These are phyloP conservation scores for Chlamydomonas sp. DNA, from an alignment of 139 green algal species.

Conservation along the genomic window DNA sequence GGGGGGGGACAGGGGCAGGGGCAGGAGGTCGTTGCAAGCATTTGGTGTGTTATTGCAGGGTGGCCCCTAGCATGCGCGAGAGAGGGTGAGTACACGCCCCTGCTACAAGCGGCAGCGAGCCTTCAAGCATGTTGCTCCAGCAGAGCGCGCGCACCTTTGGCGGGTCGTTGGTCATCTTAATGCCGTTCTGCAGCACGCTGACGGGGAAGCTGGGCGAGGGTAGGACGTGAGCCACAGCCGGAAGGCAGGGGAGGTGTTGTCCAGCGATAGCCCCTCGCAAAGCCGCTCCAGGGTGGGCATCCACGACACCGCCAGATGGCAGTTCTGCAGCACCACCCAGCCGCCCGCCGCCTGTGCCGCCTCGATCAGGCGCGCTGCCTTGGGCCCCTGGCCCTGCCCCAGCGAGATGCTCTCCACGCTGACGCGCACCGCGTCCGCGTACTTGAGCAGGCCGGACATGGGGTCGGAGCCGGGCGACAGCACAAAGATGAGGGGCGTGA, in stretches of 20 bases:
- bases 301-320: conserved; percentile 73
- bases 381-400: conserved; percentile 86
- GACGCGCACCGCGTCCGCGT: conserved; percentile 59
- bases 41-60: neutral
- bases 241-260: conserved; percentile 60
- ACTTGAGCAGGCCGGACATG: conserved; percentile 71
- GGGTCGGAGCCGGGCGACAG: conserved; percentile 64
- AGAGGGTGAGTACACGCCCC: neutral
- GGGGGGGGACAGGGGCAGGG: neutral
- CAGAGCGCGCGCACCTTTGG: conserved; percentile 60
- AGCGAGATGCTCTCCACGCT: conserved; percentile 64
- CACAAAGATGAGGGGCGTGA: conserved; percentile 78
- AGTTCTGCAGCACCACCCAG: conserved; percentile 88
- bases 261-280: conserved; percentile 53
- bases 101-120: neutral
- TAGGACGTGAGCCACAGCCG: conserved; percentile 70
- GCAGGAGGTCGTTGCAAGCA: neutral
- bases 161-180: conserved; percentile 86
- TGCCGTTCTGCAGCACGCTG: conserved; percentile 77
- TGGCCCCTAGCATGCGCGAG: neutral
- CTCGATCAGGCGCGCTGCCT: conserved; percentile 78
- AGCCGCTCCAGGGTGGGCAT: conserved; percentile 75
- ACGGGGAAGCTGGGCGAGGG: conserved; percentile 73
- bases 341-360: conserved; percentile 54
- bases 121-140: too few species aligned